Base-by-base conservation (phyloP, 371 early-diverging fungal genomes). In the Syncephalis plumigaleata region DNA sequence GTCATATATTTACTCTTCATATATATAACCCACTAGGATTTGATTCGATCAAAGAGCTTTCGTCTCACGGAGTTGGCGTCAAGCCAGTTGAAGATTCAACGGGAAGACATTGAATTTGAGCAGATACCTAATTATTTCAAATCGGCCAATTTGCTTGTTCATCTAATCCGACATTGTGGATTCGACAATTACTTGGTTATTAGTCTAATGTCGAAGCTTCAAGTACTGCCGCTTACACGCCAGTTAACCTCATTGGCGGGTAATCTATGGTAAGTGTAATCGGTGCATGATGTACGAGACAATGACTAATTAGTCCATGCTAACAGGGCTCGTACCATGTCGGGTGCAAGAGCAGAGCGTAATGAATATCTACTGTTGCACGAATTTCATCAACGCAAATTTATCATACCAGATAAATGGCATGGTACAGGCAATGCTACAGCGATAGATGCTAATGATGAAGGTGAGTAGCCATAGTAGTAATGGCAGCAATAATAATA, bases 351-450 rank as follows among this genome's bases (percentile, higher is more conserved):
- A 36, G 92, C 98, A 9, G 99, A 98, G 54, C 75, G 99, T 44
- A 99, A 98, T 58, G 99, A 99, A 63, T 96, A 77, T 51, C 74
- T 98, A 9, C 62, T 99, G 22, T 64, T 99, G 23, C 99, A 99
- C 58, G 96, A 97, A 61, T 96, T 99, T 61, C 89, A 89, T 52
- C 71, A 76, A 20, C 66, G 70, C 48, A 91, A 92, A 54, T 94
- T 73, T 50, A 81, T 98, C 36, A 83, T 85, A 42, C 97, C 98
- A 0, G 96, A 97, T 60, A 87, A 85, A 50, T n/a, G n/a, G n/a
- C n/a, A n/a, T n/a, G n/a, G n/a, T n/a, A n/a, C n/a, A n/a, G n/a
- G n/a, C n/a, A n/a, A n/a, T n/a, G 17, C 31, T 2, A 31, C 36
- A 11, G 44, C 22, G 5, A 53, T 57, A 23, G 17, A 22, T 38